Evolutionary conservation across 2,329 filamentous ascomycete species (phyloP), one percentile per base, ranked within the genome.

Genomic region (Pochonia chlamydosporia): DNA sequence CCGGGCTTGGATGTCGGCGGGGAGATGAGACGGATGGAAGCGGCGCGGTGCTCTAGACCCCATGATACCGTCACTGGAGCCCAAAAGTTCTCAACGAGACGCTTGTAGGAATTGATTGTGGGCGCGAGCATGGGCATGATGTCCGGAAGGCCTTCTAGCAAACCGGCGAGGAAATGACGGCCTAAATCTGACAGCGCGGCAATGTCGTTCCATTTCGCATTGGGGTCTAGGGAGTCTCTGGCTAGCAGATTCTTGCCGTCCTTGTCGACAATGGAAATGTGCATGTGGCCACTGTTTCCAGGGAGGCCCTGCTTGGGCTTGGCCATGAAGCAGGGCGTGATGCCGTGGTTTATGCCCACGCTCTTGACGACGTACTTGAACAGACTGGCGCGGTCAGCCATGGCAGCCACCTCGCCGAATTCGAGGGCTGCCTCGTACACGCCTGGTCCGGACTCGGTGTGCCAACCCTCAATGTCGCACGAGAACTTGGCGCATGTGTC

Each of bases 41-140:
- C 92, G 5, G 90, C 91, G 51, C 93, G 88, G 65, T 99, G 92
- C 68, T 97, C 93, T 5, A 96, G 72, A 1, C 93, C 93, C 93
- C 93, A 99, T 0, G 89, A 96, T 0, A 97, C 93, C 0, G 92
- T 96, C 5, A 99, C 93, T 0, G 93, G 93, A 0, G 93, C 93
- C 93, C 93, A 99, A 70, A 96, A 97, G 70, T 97, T 97, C 73
- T 99, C 93, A 3, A 99, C 93, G 1, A 99, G 78, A 3, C 93
- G 85, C 71, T 99, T 99, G 76, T 99, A 99, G 52, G 89, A 95
- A 76, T 99, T 99, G 61, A 99, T 81, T 1, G 89, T 99, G 0
- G 93, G 93, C 1, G 92, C 93, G 11, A 99, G 75, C 49, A 97
- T 75, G 1, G 93, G 93, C 93, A 99, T 99, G 56, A 97, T 82